Percentiles rank a stretch among this genome's conserved stretches.
These are phyloP conservation scores for Irpex sp. DNA, from an alignment of 1,284 basidiomycete species.

Conservation along the genomic window DNA sequence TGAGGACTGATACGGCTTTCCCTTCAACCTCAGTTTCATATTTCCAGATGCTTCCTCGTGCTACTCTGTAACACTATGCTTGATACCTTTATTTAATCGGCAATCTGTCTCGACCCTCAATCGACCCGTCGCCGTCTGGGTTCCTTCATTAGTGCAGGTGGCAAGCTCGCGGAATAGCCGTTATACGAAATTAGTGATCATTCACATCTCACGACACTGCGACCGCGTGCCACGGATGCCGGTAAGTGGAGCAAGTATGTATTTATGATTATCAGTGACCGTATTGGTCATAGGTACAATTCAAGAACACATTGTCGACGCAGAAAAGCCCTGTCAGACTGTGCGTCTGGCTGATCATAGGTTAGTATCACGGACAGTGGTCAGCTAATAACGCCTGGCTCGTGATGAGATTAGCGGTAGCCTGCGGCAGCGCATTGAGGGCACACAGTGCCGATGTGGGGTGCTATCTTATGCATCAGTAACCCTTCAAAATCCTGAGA, in stretches of 20 bases:
- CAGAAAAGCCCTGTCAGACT: background rate
- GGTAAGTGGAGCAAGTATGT: background rate
- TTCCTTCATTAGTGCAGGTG: background rate
- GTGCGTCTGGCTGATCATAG: background rate
- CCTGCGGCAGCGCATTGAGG: conserved; percentile 25
- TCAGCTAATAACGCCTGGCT: background rate
- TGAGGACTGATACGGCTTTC: conserved; percentile 44
- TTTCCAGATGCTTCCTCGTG: background rate
- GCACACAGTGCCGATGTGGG: conserved; percentile 44
- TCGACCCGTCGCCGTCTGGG: background rate
- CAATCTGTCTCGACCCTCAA: background rate
- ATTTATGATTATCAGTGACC: background rate
- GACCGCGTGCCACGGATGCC: background rate
- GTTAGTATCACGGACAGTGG: background rate
- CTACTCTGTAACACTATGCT: background rate
- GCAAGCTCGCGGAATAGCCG: background rate
- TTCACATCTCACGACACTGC: background rate
- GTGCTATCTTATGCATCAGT: conserved; percentile 24
- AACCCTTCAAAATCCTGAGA: conserved; percentile 6
- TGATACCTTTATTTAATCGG: conserved; percentile 2
- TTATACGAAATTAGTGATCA: background rate
- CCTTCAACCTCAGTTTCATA: background rate
- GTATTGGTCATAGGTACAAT: background rate
- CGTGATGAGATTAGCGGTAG: background rate
- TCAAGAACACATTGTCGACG: background rate